Base-by-base conservation (phyloP, 148 eudicot species). In the Gaultheria prostrata region DNA sequence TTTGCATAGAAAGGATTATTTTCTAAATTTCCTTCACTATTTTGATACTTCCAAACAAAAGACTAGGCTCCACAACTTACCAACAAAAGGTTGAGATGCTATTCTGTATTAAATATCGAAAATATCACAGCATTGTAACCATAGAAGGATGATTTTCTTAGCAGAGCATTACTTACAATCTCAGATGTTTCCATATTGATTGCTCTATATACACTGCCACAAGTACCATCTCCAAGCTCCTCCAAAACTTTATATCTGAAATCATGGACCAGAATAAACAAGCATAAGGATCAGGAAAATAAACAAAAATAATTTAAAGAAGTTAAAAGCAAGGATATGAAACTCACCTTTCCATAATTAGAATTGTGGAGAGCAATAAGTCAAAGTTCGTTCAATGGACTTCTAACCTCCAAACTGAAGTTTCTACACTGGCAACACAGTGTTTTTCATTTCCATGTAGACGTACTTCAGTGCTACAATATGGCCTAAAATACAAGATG, bases 151-250 rank as follows among this genome's bases (percentile, higher is more conserved):
- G 57, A 33, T 69, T 45, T 50, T n/a, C 83, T 49, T 72, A 43
- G 73, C 18, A 21, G 82, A 61, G 51, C 53, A 79, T 39, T 51
- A 35, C 98, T 92, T 85, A 96, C 98, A 88, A 93, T 94, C 85
- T 96, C 98, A 84, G 81, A 85, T 77, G 90, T 89, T 89, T 93
- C 98, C 78, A 82, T 86, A 85, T 93, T 94, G 80, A 94, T 85
- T 84, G 98, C 98, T 87, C 91, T 93, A 89, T 92, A 96, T 83
- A 96, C 98, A 91, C 87, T 92, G 84, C 98, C 98, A 83, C 97
- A 94, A 82, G 98, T 93, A 86, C 98, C 98, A 86, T 94, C 94
- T 79, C 98, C 98, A 85, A 96, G 91, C 89, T 94, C 98, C 61
- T 93, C 86, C 87, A 93, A 89, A 71, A 92, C 70, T 88, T 86